Evolutionary conservation across 1,139 yeast genomes (phyloP).

Genomic region (Torulaspora globosa): DNA sequence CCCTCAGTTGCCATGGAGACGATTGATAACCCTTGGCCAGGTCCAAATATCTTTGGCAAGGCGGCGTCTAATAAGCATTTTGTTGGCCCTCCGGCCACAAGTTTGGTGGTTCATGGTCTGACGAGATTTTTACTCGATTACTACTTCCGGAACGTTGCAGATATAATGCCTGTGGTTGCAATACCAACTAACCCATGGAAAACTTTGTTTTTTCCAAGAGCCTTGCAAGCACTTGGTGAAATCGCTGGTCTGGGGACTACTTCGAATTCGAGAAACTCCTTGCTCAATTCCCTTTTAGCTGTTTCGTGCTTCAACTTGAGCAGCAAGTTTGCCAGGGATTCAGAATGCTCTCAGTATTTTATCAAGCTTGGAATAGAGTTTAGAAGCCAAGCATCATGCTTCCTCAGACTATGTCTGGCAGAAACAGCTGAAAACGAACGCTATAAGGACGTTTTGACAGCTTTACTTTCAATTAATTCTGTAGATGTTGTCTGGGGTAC

Average conservation of each 20-base stretch:
- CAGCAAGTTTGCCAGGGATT: slow-evolving; percentile 50
- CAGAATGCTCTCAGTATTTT: slow-evolving; percentile 60
- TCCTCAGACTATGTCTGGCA: slow-evolving; percentile 57
- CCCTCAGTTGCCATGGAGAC: slow-evolving; percentile 40
- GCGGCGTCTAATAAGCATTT: slow-evolving; percentile 46
- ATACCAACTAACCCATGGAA: slow-evolving; percentile 85
- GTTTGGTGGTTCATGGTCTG: slow-evolving; percentile 61
- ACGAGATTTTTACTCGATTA: slow-evolving; percentile 67
- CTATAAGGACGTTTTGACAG: slow-evolving; percentile 79
- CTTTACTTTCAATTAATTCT: slow-evolving; percentile 80
- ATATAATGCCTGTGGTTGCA: slow-evolving; percentile 82
- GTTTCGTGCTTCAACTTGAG: slow-evolving; percentile 80
- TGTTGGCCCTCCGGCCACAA: slow-evolving; percentile 55
- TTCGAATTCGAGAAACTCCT: slow-evolving; percentile 70
- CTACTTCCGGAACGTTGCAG: slow-evolving; percentile 77
- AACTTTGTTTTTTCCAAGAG: slow-evolving; percentile 77
- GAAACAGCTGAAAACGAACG: slow-evolving; percentile 49
- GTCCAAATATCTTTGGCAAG: slow-evolving; percentile 35
- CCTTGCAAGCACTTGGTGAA: slow-evolving; percentile 73
- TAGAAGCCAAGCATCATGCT: slow-evolving; percentile 68
- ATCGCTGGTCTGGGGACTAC: slow-evolving; percentile 70
- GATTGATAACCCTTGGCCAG: slow-evolving; percentile 26
- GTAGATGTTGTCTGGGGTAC: slow-evolving; percentile 91
- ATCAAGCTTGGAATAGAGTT: slow-evolving; percentile 68
- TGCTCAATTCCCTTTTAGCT: slow-evolving; percentile 74